Percentiles rank a stretch among this genome's conserved stretches.
Conservation (phyloP, 1,139 yeast genomes). For the Yueomyces sp. region DNA sequence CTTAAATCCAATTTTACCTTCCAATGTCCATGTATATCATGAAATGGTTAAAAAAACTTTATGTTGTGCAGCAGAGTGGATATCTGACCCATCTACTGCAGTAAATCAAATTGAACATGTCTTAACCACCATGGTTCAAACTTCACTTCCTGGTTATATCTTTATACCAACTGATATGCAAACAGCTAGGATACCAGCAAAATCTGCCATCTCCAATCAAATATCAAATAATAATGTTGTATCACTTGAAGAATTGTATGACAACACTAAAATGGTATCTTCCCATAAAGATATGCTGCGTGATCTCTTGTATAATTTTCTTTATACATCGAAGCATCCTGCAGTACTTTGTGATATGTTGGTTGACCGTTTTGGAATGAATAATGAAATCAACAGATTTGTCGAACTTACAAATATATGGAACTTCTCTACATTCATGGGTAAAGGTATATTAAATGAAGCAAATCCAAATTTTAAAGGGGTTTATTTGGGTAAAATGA, state of each 20-base stretch:
- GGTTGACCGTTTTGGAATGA: constrained; percentile 38
- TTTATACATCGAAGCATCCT: constrained; percentile 45
- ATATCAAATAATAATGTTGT: no score
- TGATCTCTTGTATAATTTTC: constrained; percentile 30
- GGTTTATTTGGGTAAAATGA: constrained; percentile 30
- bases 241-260: background rate
- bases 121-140: constrained; percentile 38
- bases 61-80: constrained; percentile 45
- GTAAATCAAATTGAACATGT: constrained; percentile 53
- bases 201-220: background rate
- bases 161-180: constrained; percentile 64
- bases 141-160: constrained; percentile 69
- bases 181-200: constrained; percentile 29
- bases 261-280: background rate
- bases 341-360: constrained; percentile 56
- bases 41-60: constrained; percentile 45
- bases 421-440: constrained; percentile 19
- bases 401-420: constrained; percentile 29
- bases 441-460: constrained; percentile 45
- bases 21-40: constrained; percentile 55
- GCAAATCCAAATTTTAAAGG: constrained; percentile 47
- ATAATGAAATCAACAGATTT: constrained; percentile 32
- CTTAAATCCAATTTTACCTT: constrained; percentile 34
- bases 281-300: background rate
- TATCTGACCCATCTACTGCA: constrained; percentile 37